Conservation (phyloP, 148 eudicot genomes). For the Camellia japonica region DNA sequence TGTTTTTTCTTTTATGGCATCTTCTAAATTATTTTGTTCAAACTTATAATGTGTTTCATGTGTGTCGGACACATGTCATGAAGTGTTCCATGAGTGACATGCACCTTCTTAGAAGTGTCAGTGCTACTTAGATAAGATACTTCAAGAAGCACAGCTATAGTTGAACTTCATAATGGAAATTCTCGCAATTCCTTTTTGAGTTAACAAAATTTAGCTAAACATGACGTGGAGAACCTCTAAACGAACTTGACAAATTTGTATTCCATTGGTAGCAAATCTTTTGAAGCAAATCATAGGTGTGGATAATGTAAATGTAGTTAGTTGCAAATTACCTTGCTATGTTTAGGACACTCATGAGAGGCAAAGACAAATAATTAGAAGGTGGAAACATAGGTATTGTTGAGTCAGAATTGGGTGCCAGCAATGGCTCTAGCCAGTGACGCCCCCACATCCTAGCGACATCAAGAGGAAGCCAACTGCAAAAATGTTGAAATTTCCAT, state of each 20-base stretch:
- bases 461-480: constrained; percentile 95
- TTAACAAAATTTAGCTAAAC: not conserved
- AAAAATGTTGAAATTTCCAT: constrained; percentile 16
- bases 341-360: constrained; percentile 84
- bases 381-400: constrained; percentile 66
- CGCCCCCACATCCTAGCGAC: constrained; percentile 99
- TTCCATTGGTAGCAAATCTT: not conserved
- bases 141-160: constrained; percentile 14
- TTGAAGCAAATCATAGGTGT: not conserved
- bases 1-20: too few relatives aligned
- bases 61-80: too few relatives aligned
- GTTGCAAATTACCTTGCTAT: constrained; percentile 74
- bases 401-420: constrained; percentile 73
- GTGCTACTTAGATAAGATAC: not conserved
- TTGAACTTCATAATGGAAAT: not conserved
- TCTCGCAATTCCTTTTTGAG: not conserved
- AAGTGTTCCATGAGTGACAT: too few relatives aligned
- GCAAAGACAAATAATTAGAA: constrained; percentile 79
- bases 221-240: not conserved
- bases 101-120: too few relatives aligned
- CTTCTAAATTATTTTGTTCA: too few relatives aligned
- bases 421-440: constrained; percentile 91
- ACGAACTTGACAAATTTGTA: not conserved
- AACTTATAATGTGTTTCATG: too few relatives aligned
- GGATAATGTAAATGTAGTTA: not conserved